A percentile compares a stretch with the other conserved stretches of the same genome.
These are phyloP conservation scores for Boletus vermiculosoides DNA, from an alignment of 768 basidiomycete genomes.

Conservation along the genomic window DNA sequence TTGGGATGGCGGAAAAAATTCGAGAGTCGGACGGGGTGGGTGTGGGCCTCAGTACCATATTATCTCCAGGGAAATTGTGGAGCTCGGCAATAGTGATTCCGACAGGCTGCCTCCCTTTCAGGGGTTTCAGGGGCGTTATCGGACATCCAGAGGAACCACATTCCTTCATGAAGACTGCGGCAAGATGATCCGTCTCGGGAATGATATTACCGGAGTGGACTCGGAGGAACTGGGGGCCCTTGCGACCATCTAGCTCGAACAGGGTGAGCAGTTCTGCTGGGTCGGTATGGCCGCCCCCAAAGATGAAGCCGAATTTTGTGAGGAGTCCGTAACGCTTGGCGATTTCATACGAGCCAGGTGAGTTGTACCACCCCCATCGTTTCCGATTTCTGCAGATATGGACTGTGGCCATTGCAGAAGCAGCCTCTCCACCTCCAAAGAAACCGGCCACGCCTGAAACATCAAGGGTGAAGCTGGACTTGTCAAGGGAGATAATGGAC, in stretches of 20 bases:
- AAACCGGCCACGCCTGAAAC: constrained; percentile 20
- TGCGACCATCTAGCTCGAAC: constrained; percentile 9
- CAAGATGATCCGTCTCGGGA: constrained; percentile 9
- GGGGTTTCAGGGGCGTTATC: too few species aligned
- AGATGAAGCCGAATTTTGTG: constrained; percentile 27
- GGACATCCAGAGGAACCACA: neutral
- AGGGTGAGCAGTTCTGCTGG: constrained; percentile 6
- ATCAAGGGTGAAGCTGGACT: constrained; percentile 21
- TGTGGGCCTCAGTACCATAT: neutral
- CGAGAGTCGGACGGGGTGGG: neutral
- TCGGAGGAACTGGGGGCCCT: constrained; percentile 8
- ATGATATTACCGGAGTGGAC: constrained; percentile 9
- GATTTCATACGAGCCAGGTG: constrained; percentile 33
- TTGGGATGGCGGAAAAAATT: constrained; percentile 2
- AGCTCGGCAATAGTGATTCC: constrained; percentile 1
- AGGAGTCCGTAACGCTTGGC: constrained; percentile 32
- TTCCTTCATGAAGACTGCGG: constrained; percentile 1
- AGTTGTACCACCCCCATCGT: constrained; percentile 36
- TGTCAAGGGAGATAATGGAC: constrained; percentile 6
- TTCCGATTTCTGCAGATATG: constrained; percentile 29
- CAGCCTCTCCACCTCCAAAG: constrained; percentile 31
- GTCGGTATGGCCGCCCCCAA: constrained; percentile 24
- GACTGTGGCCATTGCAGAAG: constrained; percentile 33
- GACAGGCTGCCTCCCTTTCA: constrained; percentile 5
- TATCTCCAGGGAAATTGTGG: neutral